These are phyloP conservation scores for Arthrobotrys sphaeroides DNA, from an alignment of 2,329 filamentous ascomycete species.

Conservation along the genomic window DNA sequence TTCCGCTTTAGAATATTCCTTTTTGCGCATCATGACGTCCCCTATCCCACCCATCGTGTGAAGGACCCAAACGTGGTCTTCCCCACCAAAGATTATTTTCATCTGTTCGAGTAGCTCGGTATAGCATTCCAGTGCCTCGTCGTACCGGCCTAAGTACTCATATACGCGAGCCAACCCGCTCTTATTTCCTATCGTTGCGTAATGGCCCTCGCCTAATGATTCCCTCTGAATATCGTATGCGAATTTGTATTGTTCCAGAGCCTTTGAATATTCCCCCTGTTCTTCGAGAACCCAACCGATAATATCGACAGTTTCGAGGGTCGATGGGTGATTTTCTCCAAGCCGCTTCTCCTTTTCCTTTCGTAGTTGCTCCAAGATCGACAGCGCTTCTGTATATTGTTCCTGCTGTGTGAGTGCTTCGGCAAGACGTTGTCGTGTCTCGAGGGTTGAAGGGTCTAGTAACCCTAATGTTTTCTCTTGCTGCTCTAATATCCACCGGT, in stretches of 20 bases:
- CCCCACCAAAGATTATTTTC: background rate
- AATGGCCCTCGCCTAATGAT: background rate
- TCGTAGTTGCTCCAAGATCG: background rate
- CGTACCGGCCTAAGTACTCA: background rate
- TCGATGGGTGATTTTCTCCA: background rate
- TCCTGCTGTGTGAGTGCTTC: background rate
- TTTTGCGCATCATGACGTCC: background rate
- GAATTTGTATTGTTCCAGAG: background rate
- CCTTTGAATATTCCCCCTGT: background rate
- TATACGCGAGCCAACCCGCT: background rate
- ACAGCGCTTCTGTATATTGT: slow-evolving; percentile 7
- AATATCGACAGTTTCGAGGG: background rate
- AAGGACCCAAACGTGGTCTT: slow-evolving; percentile 19
- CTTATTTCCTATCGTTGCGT: background rate
- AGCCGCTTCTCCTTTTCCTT: background rate
- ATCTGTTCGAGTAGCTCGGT: background rate
- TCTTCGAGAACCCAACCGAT: background rate
- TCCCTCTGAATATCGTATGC: background rate
- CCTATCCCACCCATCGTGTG: background rate
- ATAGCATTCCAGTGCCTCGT: background rate
- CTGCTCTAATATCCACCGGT: background rate
- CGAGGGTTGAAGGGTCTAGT: background rate
- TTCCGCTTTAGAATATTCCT: slow-evolving; percentile 7
- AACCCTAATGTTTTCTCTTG: background rate
- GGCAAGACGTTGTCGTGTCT: slow-evolving; percentile 4